A percentile compares a stretch with the other conserved stretches of the same genome.
These are phyloP conservation scores for Coniochaeta pulveracea DNA, from an alignment of 2,329 filamentous ascomycete genomes.

Conservation along the genomic window DNA sequence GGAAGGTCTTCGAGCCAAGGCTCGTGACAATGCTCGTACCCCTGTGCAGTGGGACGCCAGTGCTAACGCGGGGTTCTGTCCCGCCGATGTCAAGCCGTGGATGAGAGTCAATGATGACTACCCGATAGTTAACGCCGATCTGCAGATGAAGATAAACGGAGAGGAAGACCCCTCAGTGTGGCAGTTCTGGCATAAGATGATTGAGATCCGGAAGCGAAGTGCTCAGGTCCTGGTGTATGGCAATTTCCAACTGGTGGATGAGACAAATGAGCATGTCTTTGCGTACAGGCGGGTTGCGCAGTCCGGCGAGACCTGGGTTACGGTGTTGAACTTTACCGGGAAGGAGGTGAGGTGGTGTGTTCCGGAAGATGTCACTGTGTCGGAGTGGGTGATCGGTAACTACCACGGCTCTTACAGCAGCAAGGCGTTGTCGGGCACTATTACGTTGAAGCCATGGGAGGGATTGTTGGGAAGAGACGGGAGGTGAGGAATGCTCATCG, in stretches of 20 bases:
- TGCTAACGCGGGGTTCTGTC: constrained; percentile 50
- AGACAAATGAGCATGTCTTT: constrained; percentile 42
- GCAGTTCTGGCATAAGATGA: constrained; percentile 44
- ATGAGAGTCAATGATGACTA: constrained; percentile 56
- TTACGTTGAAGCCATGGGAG: too few species aligned
- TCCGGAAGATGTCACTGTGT: too few species aligned
- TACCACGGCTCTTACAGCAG: too few species aligned
- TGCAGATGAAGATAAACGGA: constrained; percentile 28
- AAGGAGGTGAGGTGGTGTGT: constrained; percentile 23
- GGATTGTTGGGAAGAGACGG: too few species aligned
- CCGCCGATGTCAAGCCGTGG: constrained; percentile 40
- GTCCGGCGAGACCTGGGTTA: constrained; percentile 14
- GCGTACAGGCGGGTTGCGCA: constrained; percentile 30
- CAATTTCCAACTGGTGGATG: constrained; percentile 40
- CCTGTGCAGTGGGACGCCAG: constrained; percentile 61
- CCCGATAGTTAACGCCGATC: constrained; percentile 40
- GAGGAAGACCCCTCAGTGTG: constrained; percentile 45
- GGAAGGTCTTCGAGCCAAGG: constrained; percentile 6
- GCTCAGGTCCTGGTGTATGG: constrained; percentile 52
- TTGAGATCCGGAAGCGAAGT: constrained; percentile 40
- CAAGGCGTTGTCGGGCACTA: too few species aligned
- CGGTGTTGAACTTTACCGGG: constrained; percentile 31
- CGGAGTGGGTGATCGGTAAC: too few species aligned
- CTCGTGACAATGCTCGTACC: constrained; percentile 58
- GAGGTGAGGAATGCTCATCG: too few species aligned